Percentiles rank a stretch among this genome's conserved stretches.
Conservation (phyloP, 176 grass and related monocot species). For the Puccinellia tenuiflora region DNA sequence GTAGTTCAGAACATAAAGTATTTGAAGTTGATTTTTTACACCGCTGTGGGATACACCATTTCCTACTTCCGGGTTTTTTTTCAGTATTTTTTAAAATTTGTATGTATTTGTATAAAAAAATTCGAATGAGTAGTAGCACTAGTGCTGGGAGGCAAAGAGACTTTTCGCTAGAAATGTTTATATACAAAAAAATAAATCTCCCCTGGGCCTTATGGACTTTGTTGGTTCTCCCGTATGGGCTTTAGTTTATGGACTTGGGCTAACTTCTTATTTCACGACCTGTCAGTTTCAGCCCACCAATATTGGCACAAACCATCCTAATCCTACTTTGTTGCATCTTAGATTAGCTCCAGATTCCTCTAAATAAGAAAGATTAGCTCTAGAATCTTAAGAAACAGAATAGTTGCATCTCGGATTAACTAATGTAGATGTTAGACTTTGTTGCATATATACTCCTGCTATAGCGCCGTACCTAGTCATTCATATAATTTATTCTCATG, state of each 20-base stretch:
- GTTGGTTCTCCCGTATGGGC: background rate
- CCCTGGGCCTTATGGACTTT: no score
- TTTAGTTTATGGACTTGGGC: background rate
- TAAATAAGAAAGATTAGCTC: background rate
- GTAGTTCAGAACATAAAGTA: no score
- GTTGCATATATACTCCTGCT: background rate
- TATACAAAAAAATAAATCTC: no score
- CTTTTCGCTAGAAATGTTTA: no score
- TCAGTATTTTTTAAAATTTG: no score
- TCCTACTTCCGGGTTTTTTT: no score
- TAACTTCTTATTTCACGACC: background rate
- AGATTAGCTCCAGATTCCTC: background rate
- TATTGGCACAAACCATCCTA: background rate
- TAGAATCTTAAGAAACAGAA: background rate
- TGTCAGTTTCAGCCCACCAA: background rate
- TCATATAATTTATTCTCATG: slow-evolving; percentile 6
- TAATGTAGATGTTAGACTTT: background rate
- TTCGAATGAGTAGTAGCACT: no score
- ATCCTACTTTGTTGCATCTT: background rate
- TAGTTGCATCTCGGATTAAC: background rate
- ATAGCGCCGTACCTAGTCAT: background rate
- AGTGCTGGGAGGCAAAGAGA: no score
- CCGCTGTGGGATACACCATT: no score
- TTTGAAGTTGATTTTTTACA: no score
- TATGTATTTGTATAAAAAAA: no score